Conservation (phyloP, 805 yeast species). For the Yarrowia phangngaensis region DNA sequence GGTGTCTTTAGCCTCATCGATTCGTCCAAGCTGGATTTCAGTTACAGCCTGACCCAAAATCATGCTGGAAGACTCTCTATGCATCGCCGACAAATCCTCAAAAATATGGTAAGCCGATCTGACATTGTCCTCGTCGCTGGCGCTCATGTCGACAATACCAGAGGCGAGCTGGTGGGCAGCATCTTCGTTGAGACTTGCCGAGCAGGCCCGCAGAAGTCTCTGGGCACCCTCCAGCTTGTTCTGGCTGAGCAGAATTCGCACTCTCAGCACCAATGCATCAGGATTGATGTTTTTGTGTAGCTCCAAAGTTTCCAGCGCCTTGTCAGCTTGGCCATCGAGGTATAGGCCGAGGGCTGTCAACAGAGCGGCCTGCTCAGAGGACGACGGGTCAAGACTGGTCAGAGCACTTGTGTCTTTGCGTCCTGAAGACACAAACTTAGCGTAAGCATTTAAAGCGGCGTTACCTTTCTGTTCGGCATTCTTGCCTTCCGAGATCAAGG, state of each 20-base stretch:
- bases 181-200: constrained; percentile 24
- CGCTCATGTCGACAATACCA: constrained; percentile 16
- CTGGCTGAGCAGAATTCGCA: constrained; percentile 43
- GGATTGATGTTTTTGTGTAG: constrained; percentile 42
- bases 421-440: constrained; percentile 33
- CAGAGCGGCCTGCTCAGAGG: constrained; percentile 37
- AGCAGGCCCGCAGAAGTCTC: constrained; percentile 41
- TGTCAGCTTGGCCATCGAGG: constrained; percentile 43
- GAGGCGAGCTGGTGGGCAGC: constrained; percentile 17
- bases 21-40: constrained; percentile 72
- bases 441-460: constrained; percentile 35
- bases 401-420: constrained; percentile 32
- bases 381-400: constrained; percentile 15
- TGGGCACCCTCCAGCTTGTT: constrained; percentile 47
- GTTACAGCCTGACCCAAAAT: constrained; percentile 65
- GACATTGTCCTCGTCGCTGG: constrained; percentile 40
- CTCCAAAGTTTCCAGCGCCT: constrained; percentile 44
- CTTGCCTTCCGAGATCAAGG: constrained; percentile 40
- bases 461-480: constrained; percentile 31
- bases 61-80: constrained; percentile 48
- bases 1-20: constrained; percentile 74
- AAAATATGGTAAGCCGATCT: constrained; percentile 45
- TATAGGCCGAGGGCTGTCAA: constrained; percentile 45
- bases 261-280: constrained; percentile 40
- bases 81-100: constrained; percentile 79